A percentile compares a stretch with the other conserved stretches of the same genome.
Conservation (phyloP, 106 monocot genomes). For the Dendrobium catenatum region DNA sequence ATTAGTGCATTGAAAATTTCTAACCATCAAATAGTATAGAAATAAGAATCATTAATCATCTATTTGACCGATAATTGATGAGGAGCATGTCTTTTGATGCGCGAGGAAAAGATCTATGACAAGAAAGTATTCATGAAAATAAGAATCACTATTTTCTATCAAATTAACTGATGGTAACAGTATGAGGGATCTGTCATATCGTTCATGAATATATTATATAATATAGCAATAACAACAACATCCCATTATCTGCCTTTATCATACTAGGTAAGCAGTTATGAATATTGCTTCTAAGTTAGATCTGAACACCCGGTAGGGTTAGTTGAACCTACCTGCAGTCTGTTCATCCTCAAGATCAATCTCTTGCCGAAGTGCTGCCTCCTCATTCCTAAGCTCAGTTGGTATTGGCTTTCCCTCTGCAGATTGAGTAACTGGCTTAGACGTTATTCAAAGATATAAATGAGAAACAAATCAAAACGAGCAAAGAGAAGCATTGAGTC, state of each 20-base stretch:
- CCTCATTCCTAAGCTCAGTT: conserved; percentile 76
- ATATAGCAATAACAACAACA: not conserved
- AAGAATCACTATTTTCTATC: not conserved
- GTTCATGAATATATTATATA: not conserved
- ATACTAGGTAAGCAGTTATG: not conserved
- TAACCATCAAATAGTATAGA: no score
- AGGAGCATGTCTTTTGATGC: not conserved
- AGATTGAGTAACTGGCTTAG: not conserved
- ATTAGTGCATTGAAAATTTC: no score
- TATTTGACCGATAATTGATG: no score
- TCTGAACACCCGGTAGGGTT: not conserved
- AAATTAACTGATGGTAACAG: not conserved
- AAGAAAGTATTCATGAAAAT: not conserved
- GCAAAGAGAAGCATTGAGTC: not conserved
- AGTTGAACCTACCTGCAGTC: conserved; percentile 25
- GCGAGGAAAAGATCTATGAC: not conserved
- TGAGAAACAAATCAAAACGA: conserved; percentile 1
- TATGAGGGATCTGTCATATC: not conserved
- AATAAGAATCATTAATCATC: no score
- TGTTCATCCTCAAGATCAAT: conserved; percentile 73
- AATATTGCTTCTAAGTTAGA: not conserved
- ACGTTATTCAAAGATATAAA: not conserved
- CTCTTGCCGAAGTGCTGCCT: conserved; percentile 46
- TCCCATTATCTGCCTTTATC: not conserved
- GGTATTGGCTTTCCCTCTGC: conserved; percentile 80